Conservation (phyloP, 805 yeast genomes). For the Lachancea kluyveri region DNA sequence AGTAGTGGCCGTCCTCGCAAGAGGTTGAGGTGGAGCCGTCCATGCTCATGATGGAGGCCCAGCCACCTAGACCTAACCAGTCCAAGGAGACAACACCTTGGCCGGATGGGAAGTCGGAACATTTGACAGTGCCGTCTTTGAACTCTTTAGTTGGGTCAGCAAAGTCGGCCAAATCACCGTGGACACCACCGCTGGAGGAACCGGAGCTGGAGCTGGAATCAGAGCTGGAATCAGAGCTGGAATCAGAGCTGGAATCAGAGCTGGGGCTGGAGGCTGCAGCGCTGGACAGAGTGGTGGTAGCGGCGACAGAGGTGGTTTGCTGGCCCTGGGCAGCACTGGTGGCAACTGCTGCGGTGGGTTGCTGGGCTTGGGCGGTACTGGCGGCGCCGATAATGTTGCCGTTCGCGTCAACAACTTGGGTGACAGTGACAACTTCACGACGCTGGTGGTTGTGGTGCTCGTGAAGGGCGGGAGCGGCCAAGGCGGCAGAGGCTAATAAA, state of each 20-base stretch:
- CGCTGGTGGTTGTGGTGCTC: constrained; percentile 23
- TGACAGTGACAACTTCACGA: constrained; percentile 29
- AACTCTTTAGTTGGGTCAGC: constrained; percentile 54
- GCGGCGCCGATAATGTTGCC: constrained; percentile 26
- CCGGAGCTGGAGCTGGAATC: constrained; percentile 24
- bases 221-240: constrained; percentile 20
- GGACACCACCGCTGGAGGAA: constrained; percentile 29
- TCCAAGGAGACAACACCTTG: constrained; percentile 61
- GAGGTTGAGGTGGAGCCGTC: constrained; percentile 51
- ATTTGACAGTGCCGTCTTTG: constrained; percentile 60
- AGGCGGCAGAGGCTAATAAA: constrained; percentile 18
- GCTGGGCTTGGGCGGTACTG: constrained; percentile 6
- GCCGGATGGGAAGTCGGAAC: constrained; percentile 69
- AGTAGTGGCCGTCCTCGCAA: constrained; percentile 86
- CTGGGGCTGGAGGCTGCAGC: constrained; percentile 20
- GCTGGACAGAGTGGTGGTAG: constrained; percentile 20
- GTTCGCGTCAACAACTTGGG: constrained; percentile 27
- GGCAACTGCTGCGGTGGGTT: constrained; percentile 11
- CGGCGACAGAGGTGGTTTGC: constrained; percentile 16
- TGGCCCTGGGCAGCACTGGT: constrained; percentile 9
- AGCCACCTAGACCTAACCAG: constrained; percentile 50
- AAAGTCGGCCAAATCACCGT: constrained; percentile 58
- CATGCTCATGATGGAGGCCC: constrained; percentile 34
- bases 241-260: constrained; percentile 9
- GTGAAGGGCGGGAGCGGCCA: constrained; percentile 23